phyloP scores from a whole-genome alignment of 148 eudicot genomes.

The Rhododendron kiyosumense region DNA sequence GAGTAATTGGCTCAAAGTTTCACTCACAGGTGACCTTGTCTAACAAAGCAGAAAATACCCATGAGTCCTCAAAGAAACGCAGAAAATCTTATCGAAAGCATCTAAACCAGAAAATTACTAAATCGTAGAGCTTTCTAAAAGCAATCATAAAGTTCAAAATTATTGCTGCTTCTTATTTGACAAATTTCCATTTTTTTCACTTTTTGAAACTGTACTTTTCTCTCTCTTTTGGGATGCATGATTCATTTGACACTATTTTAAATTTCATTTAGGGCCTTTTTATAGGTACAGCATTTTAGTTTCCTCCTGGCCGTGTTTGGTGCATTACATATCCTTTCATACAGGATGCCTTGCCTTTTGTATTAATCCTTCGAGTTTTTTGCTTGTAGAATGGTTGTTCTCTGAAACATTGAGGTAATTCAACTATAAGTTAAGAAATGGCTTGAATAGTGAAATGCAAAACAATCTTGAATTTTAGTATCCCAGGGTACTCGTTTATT shows the following conservation, averaged over 20 bases:
- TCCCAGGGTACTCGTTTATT: neutral
- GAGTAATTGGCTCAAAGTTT: neutral
- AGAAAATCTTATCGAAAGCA: neutral
- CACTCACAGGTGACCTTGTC: neutral
- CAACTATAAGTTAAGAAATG: neutral
- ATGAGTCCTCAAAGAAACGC: neutral
- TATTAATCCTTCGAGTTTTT: neutral
- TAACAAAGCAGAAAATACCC: neutral
- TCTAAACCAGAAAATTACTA: neutral
- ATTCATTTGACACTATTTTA: neutral
- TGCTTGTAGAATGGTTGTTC: neutral
- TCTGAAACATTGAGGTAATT: neutral
- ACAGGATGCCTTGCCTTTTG: neutral
- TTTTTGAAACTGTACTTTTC: neutral
- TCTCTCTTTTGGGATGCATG: neutral
- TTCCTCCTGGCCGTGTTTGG: neutral
- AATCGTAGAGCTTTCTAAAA: neutral
- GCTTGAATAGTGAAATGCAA: neutral
- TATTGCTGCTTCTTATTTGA: neutral
- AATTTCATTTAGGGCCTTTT: neutral
- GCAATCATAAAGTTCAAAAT: neutral
- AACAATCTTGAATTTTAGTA: neutral
- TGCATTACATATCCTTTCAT: neutral
- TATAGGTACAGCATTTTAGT: neutral
- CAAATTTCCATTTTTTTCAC: neutral